Percentiles rank a stretch among this genome's conserved stretches.
These are phyloP conservation scores for Globisporangium paroecandrum DNA, from an alignment of 352 stramenopile genomes.

Conservation along the genomic window DNA sequence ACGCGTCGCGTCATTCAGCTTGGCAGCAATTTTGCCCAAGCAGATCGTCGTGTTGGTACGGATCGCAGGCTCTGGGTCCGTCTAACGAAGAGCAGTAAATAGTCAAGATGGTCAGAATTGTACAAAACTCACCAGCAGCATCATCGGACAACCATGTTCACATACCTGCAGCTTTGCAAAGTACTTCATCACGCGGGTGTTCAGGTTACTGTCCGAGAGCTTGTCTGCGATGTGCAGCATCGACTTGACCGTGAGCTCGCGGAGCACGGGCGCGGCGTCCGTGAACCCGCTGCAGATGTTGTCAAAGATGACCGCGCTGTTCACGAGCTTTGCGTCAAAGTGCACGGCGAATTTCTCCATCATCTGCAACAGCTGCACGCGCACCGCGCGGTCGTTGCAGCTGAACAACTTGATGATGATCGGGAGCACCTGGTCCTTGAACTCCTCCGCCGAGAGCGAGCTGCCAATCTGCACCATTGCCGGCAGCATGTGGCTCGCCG, in stretches of 20 bases:
- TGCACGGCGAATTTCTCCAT: constrained; percentile 88
- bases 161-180: constrained; percentile 88
- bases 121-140: neutral
- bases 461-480: constrained; percentile 86
- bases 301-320: constrained; percentile 88
- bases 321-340: constrained; percentile 89
- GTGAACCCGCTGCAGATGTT: constrained; percentile 91
- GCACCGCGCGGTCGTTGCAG: constrained; percentile 89
- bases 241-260: constrained; percentile 90
- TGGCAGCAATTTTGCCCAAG: constrained; percentile 82
- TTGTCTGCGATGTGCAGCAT: constrained; percentile 91
- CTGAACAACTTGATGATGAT: constrained; percentile 89
- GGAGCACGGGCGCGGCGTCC: constrained; percentile 81
- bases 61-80: constrained; percentile 88
- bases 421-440: constrained; percentile 85
- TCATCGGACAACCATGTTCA: neutral
- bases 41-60: constrained; percentile 93
- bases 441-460: constrained; percentile 73
- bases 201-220: constrained; percentile 87
- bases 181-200: constrained; percentile 91
- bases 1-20: constrained; percentile 83
- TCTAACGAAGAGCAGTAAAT: constrained; percentile 24
- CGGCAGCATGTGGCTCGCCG: constrained; percentile 84
- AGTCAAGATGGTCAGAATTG: neutral
- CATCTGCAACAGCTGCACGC: constrained; percentile 90